Evolutionary conservation across 352 stramenopile species (phyloP).

Genomic region (Globisporangium alternatum): DNA sequence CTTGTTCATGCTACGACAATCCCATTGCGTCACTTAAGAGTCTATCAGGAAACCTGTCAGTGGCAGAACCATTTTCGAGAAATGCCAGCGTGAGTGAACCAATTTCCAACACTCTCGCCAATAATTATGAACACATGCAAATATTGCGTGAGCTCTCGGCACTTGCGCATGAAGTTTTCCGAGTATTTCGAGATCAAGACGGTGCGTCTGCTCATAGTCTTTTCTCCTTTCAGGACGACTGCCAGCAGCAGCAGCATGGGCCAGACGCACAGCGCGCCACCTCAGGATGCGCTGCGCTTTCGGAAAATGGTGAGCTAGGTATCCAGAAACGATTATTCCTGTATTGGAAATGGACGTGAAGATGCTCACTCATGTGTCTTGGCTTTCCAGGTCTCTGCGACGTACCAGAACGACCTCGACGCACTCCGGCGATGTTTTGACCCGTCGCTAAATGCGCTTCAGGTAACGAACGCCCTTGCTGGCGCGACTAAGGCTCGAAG

Average conservation of each 20-base stretch:
- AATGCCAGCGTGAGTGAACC: no score
- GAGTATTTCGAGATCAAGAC: not conserved
- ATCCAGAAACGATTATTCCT: not conserved
- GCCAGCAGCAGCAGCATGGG: constrained; percentile 28
- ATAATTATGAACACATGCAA: no score
- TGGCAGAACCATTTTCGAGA: no score
- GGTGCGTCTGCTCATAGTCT: not conserved
- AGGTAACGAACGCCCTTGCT: constrained; percentile 23
- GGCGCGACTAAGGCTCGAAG: not conserved
- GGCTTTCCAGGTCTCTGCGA: constrained; percentile 31
- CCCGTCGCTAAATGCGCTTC: constrained; percentile 41
- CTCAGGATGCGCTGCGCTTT: constrained; percentile 50
- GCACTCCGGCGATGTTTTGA: constrained; percentile 40
- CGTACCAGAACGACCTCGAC: constrained; percentile 49
- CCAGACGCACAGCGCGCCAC: constrained; percentile 55
- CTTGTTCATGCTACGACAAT: no score
- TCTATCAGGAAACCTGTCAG: no score
- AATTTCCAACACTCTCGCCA: no score
- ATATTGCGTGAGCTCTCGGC: no score
- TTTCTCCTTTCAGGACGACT: not conserved
- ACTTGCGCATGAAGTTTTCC: not conserved
- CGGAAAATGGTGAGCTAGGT: constrained; percentile 39
- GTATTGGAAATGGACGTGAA: constrained; percentile 8
- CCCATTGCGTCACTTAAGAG: no score
- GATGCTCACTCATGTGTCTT: not conserved